Percentiles rank a stretch among this genome's conserved stretches.
phyloP scores from a whole-genome alignment of 139 green algal species.

The Coccomyxa sp. region DNA sequence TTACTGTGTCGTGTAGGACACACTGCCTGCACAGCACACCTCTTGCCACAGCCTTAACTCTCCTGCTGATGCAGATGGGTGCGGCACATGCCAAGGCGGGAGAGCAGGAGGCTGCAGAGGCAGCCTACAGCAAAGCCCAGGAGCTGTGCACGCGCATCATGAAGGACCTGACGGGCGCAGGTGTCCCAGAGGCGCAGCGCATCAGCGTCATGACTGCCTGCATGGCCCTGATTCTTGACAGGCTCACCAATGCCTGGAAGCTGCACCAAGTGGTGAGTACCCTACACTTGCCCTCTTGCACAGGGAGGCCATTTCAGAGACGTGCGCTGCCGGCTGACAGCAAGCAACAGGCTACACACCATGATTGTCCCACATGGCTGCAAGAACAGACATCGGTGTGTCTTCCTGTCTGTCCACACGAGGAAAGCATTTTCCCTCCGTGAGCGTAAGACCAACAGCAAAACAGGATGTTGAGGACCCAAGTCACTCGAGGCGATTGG shows the following conservation, averaged over 20 bases:
- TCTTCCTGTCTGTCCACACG: too few relatives aligned
- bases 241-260: conserved; percentile 6
- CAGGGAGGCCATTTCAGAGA: not conserved
- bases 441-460: too few relatives aligned
- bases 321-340: too few relatives aligned
- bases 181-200: not conserved
- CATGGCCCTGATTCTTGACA: conserved; percentile 4
- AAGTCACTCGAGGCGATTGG: too few relatives aligned
- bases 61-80: conserved; percentile 11
- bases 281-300: not conserved
- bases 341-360: too few relatives aligned
- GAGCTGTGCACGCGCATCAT: not conserved
- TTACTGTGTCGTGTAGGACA: too few relatives aligned
- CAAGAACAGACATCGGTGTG: too few relatives aligned
- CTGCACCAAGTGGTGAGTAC: conserved; percentile 9
- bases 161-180: not conserved
- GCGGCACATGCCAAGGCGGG: not conserved
- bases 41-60: too few relatives aligned
- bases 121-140: conserved; percentile 4
- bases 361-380: too few relatives aligned
- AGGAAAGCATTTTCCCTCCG: too few relatives aligned
- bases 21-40: too few relatives aligned
- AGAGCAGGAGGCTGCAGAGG: conserved; percentile 14
- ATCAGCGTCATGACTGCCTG: not conserved
- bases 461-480: too few relatives aligned